phyloP scores from a whole-genome alignment of 2,329 filamentous ascomycete genomes.

The Pseudodiploospora longispora region DNA sequence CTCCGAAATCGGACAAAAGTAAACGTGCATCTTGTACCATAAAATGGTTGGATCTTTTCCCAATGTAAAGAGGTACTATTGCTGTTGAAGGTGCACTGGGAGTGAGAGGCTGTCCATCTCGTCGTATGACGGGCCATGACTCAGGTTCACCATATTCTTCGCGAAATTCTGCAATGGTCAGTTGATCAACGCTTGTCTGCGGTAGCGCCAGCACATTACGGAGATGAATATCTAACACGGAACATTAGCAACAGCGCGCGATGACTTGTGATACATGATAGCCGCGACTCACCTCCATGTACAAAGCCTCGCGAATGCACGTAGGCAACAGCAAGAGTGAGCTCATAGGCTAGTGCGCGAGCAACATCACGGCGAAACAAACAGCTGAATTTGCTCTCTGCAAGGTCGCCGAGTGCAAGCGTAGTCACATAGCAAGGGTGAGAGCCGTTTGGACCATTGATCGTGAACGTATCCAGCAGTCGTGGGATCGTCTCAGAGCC shows the following conservation, averaged over 20 bases:
- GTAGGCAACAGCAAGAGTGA: constrained; percentile 20
- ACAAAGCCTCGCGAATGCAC: constrained; percentile 21
- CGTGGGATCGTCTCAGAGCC: constrained; percentile 5
- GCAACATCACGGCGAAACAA: constrained; percentile 19
- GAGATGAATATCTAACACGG: constrained; percentile 20
- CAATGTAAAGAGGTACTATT: constrained; percentile 25
- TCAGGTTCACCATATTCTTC: constrained; percentile 15
- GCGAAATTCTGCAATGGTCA: constrained; percentile 19
- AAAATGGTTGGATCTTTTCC: constrained; percentile 22
- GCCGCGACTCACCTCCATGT: constrained; percentile 18
- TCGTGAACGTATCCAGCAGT: constrained; percentile 16
- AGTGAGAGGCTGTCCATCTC: constrained; percentile 12
- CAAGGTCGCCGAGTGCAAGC: constrained; percentile 18
- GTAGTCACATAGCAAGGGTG: constrained; percentile 20
- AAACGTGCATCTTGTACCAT: constrained; percentile 14
- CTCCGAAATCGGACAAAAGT: constrained; percentile 26
- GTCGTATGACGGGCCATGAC: constrained; percentile 13
- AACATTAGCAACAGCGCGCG: too few species aligned
- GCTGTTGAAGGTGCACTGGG: constrained; percentile 21
- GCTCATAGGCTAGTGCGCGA: constrained; percentile 19
- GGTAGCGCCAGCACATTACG: constrained; percentile 25
- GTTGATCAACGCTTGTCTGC: constrained; percentile 12
- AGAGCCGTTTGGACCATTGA: constrained; percentile 21
- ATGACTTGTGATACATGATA: too few species aligned
- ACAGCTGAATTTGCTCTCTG: constrained; percentile 9